Evolutionary conservation across 306 rosid genomes (phyloP), one percentile per base, ranked within the genome.

Genomic region (Pyrus pyrifolia): DNA sequence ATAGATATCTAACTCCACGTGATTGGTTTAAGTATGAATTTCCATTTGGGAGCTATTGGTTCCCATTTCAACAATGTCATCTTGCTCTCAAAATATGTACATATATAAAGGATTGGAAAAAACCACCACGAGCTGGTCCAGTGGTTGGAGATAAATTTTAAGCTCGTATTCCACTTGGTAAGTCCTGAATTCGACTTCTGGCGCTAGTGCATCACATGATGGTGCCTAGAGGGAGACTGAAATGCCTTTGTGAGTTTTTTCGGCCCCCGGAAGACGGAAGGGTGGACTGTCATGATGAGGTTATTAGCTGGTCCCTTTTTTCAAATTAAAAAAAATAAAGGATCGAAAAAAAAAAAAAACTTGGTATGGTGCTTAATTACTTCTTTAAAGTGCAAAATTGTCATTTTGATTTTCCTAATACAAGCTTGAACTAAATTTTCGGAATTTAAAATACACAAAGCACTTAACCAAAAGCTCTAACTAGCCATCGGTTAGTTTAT

Each of bases 261-360:
- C 2, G 2, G 2, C 42, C 9, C 42, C 0, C 0, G 10, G 0
- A 38, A 38, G 42, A 0, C 2, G 42, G 2, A 38, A 38, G 0
- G 42, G 0, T 38, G 42, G 42, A 7, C 2, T 38, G 42, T 38
- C 42, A 7, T 38, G 10, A 6, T 38, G 10, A 38, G 42, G 42
- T 2, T 38, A 7, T 2, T 7, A 38, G 42, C 10, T 38, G 0
- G 10, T 6, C 9, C 9, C 0, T 0, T 38, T 6, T 38, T 38
- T 38, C 42, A 38, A 7, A 38, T 38, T 7, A 38, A 38, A 38
- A 7, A 35, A 38, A 38, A 49, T 49, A 49, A 51, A 17, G 21
- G 21, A 51, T 51, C 1, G 21, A 35, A 38, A 38, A 35, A 6
- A 49, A 25, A 5, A 51, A 15, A 1, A 51, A 5, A 51, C 3